Percentiles rank a stretch among this genome's conserved stretches.
These are phyloP conservation scores for Thalassiosira hispida DNA, from an alignment of 352 stramenopile genomes.

Conservation along the genomic window DNA sequence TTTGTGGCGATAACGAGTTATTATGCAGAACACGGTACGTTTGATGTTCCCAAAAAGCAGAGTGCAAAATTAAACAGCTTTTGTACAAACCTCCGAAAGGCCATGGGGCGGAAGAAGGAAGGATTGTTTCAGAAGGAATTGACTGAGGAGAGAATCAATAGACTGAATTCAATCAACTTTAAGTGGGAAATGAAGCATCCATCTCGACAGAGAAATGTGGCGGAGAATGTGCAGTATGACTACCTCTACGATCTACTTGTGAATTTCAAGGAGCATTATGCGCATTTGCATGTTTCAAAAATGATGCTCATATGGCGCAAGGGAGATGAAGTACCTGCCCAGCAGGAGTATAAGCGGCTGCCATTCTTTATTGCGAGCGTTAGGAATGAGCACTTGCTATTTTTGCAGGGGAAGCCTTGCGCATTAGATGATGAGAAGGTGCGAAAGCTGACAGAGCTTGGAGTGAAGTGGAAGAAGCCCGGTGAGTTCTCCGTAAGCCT, in stretches of 20 bases:
- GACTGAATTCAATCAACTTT: constrained; percentile 28
- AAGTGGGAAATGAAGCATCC: constrained; percentile 16
- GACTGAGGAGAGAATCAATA: constrained; percentile 22
- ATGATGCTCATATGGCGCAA: constrained; percentile 18
- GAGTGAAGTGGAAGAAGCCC: constrained; percentile 14
- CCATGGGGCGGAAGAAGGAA: constrained; percentile 12
- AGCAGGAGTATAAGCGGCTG: constrained; percentile 17
- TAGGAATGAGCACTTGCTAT: constrained; percentile 18
- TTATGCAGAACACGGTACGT: constrained; percentile 15
- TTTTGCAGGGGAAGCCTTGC: constrained; percentile 12
- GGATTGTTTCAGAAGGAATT: constrained; percentile 19
- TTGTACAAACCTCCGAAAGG: constrained; percentile 2
- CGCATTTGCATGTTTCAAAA: constrained; percentile 13
- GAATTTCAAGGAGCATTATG: constrained; percentile 18
- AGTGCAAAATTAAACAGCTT: constrained; percentile 8
- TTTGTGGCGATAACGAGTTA: constrained; percentile 23
- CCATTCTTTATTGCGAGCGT: constrained; percentile 11
- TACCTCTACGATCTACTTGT: constrained; percentile 5
- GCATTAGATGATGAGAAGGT: constrained; percentile 19
- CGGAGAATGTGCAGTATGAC: constrained; percentile 1
- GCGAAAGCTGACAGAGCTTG: constrained; percentile 19
- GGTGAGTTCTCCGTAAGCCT: too few species aligned
- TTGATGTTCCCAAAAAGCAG: constrained; percentile 18
- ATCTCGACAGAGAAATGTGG: background rate
- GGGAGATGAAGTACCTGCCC: background rate